Conservation (phyloP, 2,329 filamentous ascomycete species). For the Uncinocarpus reesii region DNA sequence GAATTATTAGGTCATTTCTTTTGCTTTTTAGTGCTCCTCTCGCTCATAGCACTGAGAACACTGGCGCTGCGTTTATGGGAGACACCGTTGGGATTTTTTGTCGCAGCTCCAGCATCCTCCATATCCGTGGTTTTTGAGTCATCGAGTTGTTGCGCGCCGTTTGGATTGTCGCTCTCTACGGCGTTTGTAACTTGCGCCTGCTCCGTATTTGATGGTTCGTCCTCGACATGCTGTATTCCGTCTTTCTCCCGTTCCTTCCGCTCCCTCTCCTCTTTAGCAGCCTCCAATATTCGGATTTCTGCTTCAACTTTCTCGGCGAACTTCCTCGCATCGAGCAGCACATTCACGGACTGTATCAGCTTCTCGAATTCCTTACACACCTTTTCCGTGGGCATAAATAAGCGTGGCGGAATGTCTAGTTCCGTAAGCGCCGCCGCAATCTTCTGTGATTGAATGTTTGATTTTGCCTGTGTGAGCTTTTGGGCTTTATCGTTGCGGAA, state of each 20-base stretch:
- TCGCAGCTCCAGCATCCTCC: neutral
- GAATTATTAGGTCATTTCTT: slow-evolving; percentile 26
- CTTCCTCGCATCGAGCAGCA: slow-evolving; percentile 40
- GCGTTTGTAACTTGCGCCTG: slow-evolving; percentile 18
- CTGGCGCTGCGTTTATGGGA: slow-evolving; percentile 71
- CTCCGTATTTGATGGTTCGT: slow-evolving; percentile 2
- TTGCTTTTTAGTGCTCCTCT: slow-evolving; percentile 46
- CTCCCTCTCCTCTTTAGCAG: slow-evolving; percentile 33
- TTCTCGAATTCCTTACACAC: slow-evolving; percentile 43
- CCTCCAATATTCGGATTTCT: slow-evolving; percentile 40
- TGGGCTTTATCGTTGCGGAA: slow-evolving; percentile 61
- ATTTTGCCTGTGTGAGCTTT: slow-evolving; percentile 42
- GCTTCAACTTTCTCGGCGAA: slow-evolving; percentile 40
- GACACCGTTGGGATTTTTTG: slow-evolving; percentile 7
- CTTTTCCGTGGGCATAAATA: slow-evolving; percentile 42
- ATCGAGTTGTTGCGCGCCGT: slow-evolving; percentile 5
- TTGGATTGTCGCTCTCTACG: neutral
- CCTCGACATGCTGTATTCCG: slow-evolving; percentile 22
- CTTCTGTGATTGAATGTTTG: slow-evolving; percentile 42
- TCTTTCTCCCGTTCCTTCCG: slow-evolving; percentile 26
- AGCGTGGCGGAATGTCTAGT: slow-evolving; percentile 37
- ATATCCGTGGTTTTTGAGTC: slow-evolving; percentile 1
- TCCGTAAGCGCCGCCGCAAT: slow-evolving; percentile 40
- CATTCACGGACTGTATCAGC: slow-evolving; percentile 39
- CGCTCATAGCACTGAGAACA: slow-evolving; percentile 60